Evolutionary conservation across 495 filamentous ascomycete genomes (phyloP).

Genomic region (Neurospora sp.): DNA sequence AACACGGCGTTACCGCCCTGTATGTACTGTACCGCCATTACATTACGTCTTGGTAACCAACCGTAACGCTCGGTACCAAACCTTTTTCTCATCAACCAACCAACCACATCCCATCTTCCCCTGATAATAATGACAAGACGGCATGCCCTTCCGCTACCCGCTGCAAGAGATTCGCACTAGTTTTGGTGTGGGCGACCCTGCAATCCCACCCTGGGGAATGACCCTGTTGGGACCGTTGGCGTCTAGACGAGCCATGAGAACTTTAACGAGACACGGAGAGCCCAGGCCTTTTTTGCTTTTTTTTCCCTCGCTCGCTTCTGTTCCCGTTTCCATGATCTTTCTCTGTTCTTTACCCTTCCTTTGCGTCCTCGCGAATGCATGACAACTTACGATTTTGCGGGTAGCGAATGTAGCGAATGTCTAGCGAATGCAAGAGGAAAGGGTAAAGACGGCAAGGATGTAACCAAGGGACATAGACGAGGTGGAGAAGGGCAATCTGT

Average conservation of each 20-base stretch:
- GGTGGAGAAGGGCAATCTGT: background rate
- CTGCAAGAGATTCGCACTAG: background rate
- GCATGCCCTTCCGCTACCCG: background rate
- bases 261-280: background rate
- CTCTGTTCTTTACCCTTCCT: background rate
- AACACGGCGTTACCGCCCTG: background rate
- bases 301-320: too few relatives aligned
- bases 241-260: background rate
- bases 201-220: background rate
- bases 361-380: background rate
- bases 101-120: background rate
- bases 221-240: background rate
- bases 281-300: too few relatives aligned
- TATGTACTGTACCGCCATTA: background rate
- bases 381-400: background rate
- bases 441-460: background rate
- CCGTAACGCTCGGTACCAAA: background rate
- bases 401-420: background rate
- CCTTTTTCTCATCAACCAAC: background rate
- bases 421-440: background rate
- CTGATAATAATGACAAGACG: background rate
- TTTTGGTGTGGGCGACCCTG: background rate
- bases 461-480: background rate
- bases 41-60: background rate
- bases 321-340: too few relatives aligned